Base-by-base conservation (phyloP, 2,329 filamentous ascomycete genomes). In the Phaeosphaeriaceae sp. region DNA sequence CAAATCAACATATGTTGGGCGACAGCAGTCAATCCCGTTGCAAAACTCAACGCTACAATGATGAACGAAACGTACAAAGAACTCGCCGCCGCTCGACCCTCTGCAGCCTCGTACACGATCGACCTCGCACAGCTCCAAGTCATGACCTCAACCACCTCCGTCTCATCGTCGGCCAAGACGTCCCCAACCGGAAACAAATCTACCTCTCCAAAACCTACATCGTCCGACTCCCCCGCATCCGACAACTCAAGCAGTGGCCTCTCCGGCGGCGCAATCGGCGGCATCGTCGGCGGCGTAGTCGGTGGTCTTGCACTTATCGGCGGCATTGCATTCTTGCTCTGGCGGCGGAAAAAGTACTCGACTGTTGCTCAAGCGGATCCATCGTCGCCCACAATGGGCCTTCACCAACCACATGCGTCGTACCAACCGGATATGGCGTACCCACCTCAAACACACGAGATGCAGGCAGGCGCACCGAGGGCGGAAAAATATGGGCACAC, bases 1-100 rank as follows among this genome's bases (percentile, higher is more conserved):
- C 68, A 70, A 54, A 64, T 68, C 51, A 70, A 72, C 53, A 67
- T 70, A 17, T 72, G 69, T 60, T 72, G 68, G 68, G 63, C 59
- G 13, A 60, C 54, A 20, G 21, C 53, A 10, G 22, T 45, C 6
- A 68, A 69, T 49, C 60, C 59, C 2, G 36, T 69, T 25, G 54
- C 52, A 13, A 57, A 56, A 41, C 20, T 66, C 11, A 51, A 59
- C 10, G 50, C 47, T 10, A 53, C 60, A 3, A 31, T 49, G 21
- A 24, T 55, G 22, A 69, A 69, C 50, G 54, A 59, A 42, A 67
- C 63, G 7, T 69, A 54, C 54, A 60, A 61, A 7, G 69, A 66
- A 1, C 58, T 70, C 13, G 44, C 36, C 27, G 62, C 63, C 1
- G 63, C 57, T 7, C 33, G 45, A 7, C 66, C 66, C 0, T 54